Evolutionary conservation across 2,329 filamentous ascomycete species (phyloP).

Genomic region (Pseudocercospora fuligena): DNA sequence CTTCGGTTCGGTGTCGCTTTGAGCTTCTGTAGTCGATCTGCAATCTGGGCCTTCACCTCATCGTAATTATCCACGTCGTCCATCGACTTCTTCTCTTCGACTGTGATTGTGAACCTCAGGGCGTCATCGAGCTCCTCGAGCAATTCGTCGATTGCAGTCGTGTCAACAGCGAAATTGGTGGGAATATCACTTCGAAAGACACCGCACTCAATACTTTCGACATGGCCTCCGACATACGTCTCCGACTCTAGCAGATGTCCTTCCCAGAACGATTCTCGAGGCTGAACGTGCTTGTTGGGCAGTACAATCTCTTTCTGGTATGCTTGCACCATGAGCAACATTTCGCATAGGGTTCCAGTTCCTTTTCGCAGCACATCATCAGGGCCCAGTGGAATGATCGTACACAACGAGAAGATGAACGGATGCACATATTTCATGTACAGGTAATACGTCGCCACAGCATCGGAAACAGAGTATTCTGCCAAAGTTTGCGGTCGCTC

Average conservation of each 20-base stretch:
- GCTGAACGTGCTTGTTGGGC: conserved; percentile 92
- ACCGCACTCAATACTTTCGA: conserved; percentile 98
- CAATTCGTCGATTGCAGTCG: conserved; percentile 86
- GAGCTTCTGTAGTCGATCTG: conserved; percentile 69
- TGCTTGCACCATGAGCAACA: conserved; percentile 98
- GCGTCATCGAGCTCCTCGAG: conserved; percentile 85
- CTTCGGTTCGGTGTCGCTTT: conserved; percentile 82
- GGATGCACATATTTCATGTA: conserved; percentile 99
- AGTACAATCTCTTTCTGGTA: conserved; percentile 90
- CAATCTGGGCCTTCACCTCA: conserved; percentile 78
- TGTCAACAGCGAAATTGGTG: conserved; percentile 89
- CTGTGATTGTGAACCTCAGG: conserved; percentile 73
- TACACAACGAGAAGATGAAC: conserved; percentile 98
- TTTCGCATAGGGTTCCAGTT: conserved; percentile 98
- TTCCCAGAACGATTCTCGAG: conserved; percentile 93
- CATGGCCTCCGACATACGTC: conserved; percentile 97
- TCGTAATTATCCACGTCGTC: conserved; percentile 58
- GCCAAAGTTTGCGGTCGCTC: conserved; percentile 93
- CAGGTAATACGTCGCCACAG: conserved; percentile 96
- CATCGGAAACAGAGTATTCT: conserved; percentile 98
- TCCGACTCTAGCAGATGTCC: conserved; percentile 95
- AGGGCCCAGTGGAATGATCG: conserved; percentile 88
- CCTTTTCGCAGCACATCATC: conserved; percentile 94
- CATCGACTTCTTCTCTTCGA: conserved; percentile 59
- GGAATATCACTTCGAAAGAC: conserved; percentile 97